These are phyloP conservation scores for Candida dubliniensis DNA, from an alignment of 1,139 yeast genomes.

Conservation along the genomic window DNA sequence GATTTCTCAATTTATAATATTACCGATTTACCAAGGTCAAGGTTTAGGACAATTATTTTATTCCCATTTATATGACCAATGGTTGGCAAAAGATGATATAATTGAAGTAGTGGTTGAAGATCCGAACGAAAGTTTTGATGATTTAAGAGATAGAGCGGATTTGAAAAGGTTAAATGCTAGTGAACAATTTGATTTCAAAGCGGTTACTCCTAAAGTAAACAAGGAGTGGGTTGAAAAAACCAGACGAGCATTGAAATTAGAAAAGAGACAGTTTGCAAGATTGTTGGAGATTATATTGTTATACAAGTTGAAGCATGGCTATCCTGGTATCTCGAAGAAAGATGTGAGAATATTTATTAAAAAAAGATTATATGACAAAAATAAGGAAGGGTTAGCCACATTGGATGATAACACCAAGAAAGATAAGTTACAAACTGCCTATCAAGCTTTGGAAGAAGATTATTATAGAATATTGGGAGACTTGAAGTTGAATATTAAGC, in stretches of 20 bases:
- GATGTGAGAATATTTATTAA: constrained; percentile 65
- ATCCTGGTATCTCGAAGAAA: constrained; percentile 28
- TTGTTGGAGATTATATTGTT: constrained; percentile 74
- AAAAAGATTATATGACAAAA: constrained; percentile 69
- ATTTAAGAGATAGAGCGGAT: constrained; percentile 82
- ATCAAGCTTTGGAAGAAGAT: constrained; percentile 64
- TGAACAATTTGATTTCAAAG: constrained; percentile 24
- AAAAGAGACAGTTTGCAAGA: constrained; percentile 74
- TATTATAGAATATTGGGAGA: constrained; percentile 56
- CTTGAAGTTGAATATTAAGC: constrained; percentile 23
- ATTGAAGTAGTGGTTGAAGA: constrained; percentile 88
- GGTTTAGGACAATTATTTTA: constrained; percentile 73
- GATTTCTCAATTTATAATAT: constrained; percentile 81
- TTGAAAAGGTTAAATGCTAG: constrained; percentile 47
- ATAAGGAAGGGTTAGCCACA: constrained; percentile 71
- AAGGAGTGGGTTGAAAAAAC: constrained; percentile 45
- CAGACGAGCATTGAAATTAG: constrained; percentile 55
- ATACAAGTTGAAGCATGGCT: constrained; percentile 33
- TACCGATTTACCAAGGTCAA: constrained; percentile 77
- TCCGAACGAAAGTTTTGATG: constrained; percentile 92
- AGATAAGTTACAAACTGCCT: constrained; percentile 77
- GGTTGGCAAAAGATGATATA: constrained; percentile 56
- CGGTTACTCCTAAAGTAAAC: constrained; percentile 27
- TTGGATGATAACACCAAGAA: constrained; percentile 61
- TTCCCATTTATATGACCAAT: constrained; percentile 48